These are phyloP conservation scores for Neofusicoccum laricinum DNA, from an alignment of 2,329 filamentous ascomycete species.

Conservation along the genomic window DNA sequence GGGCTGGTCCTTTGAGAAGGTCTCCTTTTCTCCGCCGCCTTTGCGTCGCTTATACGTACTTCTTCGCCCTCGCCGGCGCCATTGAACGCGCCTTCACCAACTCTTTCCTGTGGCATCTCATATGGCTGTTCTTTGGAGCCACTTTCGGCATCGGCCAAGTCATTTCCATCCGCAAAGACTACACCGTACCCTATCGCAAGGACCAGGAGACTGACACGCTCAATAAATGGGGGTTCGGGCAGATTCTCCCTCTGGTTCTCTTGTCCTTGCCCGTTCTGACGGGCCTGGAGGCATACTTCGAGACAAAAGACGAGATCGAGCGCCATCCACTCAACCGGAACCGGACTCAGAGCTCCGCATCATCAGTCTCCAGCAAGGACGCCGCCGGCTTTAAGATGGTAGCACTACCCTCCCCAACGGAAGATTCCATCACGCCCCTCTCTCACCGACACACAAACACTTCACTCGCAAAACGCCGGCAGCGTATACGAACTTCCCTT, in stretches of 20 bases:
- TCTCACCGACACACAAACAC: not conserved
- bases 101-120: slow-evolving; percentile 3
- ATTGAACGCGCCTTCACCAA: not conserved
- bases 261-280: slow-evolving; percentile 24
- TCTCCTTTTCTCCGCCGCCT: not conserved
- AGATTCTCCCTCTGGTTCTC: slow-evolving; percentile 27
- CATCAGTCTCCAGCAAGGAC: not conserved
- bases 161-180: not conserved
- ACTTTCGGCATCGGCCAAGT: slow-evolving; percentile 4
- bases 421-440: not conserved
- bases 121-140: not conserved
- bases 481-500: not conserved
- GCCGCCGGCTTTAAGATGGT: not conserved
- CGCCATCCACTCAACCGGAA: not conserved
- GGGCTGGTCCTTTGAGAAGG: not conserved
- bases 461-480: not conserved
- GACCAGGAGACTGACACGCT: slow-evolving; percentile 20
- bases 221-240: slow-evolving; percentile 26
- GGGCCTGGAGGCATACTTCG: slow-evolving; percentile 26
- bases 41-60: not conserved
- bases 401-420: not conserved
- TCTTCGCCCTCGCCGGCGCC: not conserved
- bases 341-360: not conserved
- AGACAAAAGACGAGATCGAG: not conserved
- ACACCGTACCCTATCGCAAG: not conserved